Base-by-base conservation (phyloP, 305 asterid species). In the Plantago coronopus region DNA sequence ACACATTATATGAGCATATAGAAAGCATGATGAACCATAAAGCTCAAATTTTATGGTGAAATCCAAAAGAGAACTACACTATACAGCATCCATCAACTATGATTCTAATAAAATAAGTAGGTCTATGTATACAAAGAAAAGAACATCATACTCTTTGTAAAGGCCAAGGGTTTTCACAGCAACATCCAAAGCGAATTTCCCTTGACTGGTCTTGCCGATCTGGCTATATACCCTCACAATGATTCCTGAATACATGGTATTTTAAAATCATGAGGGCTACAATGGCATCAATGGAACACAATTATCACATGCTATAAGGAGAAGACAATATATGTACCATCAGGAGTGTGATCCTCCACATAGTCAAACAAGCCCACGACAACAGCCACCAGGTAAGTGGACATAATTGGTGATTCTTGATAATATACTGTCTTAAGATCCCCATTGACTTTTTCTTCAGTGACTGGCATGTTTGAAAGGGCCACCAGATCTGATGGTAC, bases 321-420 rank as follows among this genome's bases (percentile, higher is more conserved):
- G 27, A 44, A 55, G 20, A 29, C 13, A n/a, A 21, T 22, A 63
- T 51, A 49, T 59, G 62, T 81, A 88, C 98, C 99, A 77, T 93
- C 96, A 69, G 99, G 86, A 27, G 96, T 89, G 66, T 66, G 87
- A 75, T 81, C 99, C 77, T 89, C 97, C 68, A 93, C 85, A 78
- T 86, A 89, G 67, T 93, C 99, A 74, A 93, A 93, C 79, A 83
- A 80, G 58, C 99, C 99, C 72, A 89, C 88, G 43, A 93, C 99
- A 77, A 93, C 85, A 21, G 99, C 99, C 68, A 93, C 97, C 84
- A 93, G 78, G 79, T 93, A 93, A 62, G 99, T 89, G 46, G 99
- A 93, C 99, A 93, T 93, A 78, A 89, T 82, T 20, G 99, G 99
- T 49, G 97, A 89, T 75, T 93, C 99, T 69, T 93, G 85, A 78